Evolutionary conservation across 164 flowering plant species (phyloP).

Genomic region (Chloranthus sessilifolius): DNA sequence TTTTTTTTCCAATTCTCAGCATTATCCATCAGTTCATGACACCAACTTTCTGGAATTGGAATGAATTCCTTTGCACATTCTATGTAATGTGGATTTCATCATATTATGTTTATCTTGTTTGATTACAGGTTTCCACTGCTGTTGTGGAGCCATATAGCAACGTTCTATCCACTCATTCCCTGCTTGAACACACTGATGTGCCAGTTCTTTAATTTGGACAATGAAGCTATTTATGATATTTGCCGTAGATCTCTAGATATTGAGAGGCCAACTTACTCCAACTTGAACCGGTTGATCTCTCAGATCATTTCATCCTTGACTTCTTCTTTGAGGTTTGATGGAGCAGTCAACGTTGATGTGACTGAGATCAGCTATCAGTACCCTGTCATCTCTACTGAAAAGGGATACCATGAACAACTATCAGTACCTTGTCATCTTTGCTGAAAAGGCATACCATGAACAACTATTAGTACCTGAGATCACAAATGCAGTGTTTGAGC

Average conservation of each 20-base stretch:
- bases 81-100: no score
- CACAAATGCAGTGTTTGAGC: conserved; percentile 62
- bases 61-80: no score
- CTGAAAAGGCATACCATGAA: conserved; percentile 34
- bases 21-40: no score
- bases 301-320: conserved; percentile 46
- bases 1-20: no score
- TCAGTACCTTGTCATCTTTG: conserved; percentile 45
- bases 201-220: conserved; percentile 36
- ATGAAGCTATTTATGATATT: conserved; percentile 45
- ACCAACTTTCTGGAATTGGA: no score
- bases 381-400: conserved; percentile 47
- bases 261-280: conserved; percentile 52
- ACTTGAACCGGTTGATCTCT: conserved; percentile 40
- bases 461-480: conserved; percentile 61
- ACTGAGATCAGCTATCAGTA: conserved; percentile 47
- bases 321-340: conserved; percentile 42
- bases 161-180: conserved; percentile 33
- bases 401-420: conserved; percentile 55
- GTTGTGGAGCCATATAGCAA: conserved; percentile 35
- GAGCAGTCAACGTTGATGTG: conserved; percentile 45
- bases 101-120: neutral
- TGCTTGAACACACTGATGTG: conserved; percentile 37
- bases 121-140: conserved; percentile 37
- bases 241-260: conserved; percentile 52